phyloP scores from a whole-genome alignment of 306 rosid species.

The Alnus rubra region DNA sequence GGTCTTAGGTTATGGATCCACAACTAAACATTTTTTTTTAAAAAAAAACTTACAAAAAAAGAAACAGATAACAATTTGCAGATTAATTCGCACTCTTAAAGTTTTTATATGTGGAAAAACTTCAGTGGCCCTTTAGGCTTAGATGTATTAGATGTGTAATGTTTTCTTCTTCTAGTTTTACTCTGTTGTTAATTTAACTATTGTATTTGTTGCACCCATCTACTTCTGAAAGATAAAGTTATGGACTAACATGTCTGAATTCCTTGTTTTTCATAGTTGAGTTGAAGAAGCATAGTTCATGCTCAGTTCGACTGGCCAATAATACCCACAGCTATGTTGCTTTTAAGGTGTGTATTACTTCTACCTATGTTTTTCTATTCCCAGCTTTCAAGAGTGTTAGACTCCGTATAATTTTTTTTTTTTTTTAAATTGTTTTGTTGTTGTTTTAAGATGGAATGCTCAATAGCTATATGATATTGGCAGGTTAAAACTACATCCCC shows the following conservation, averaged over 20 bases:
- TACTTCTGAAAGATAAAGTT: not conserved
- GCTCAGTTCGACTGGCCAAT: conserved; percentile 69
- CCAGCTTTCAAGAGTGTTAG: conserved; percentile 2
- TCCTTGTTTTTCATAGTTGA: conserved; percentile 49
- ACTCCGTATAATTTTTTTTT: not conserved
- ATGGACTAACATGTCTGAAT: conserved; percentile 4
- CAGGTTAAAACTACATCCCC: conserved; percentile 98
- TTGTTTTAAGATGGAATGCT: not conserved
- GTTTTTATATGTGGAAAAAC: not conserved
- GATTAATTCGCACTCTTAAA: not conserved
- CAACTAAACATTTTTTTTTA: not conserved
- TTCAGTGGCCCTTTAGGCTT: not conserved
- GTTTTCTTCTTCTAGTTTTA: not conserved
- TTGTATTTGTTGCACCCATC: not conserved
- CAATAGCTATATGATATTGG: conserved; percentile 17
- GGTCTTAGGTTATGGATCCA: not conserved
- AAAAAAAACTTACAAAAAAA: not conserved
- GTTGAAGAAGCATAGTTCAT: conserved; percentile 79
- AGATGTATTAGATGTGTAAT: not conserved
- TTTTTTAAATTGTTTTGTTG: too few species aligned
- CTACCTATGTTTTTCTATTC: conserved; percentile 1
- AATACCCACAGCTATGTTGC: conserved; percentile 62
- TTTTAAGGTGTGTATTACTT: conserved; percentile 64
- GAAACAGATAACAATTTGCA: not conserved
- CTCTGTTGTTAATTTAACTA: not conserved